A percentile compares a stretch with the other conserved stretches of the same genome.
Conservation (phyloP, 371 early-diverging fungal genomes). For the Zopfochytrium polystomum region DNA sequence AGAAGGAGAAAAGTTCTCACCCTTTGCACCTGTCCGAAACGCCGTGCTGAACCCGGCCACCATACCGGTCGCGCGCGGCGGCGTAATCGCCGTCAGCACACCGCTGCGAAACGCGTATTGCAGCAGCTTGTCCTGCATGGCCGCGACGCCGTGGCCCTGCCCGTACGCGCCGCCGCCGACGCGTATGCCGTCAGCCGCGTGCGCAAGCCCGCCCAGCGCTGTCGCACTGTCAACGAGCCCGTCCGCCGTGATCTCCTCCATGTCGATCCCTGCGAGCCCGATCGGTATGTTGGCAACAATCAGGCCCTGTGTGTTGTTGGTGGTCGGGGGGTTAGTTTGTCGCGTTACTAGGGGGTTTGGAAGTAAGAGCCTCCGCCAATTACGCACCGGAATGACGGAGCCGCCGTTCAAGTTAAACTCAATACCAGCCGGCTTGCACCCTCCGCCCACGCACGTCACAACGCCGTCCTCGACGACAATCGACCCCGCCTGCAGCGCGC, state of each 20-base stretch:
- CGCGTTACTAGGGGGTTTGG: too few species aligned
- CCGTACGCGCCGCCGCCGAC: constrained; percentile 27
- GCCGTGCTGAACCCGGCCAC: constrained; percentile 23
- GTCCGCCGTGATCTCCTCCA: constrained; percentile 29
- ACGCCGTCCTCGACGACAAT: constrained; percentile 36
- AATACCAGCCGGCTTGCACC: constrained; percentile 16
- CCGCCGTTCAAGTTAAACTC: constrained; percentile 31
- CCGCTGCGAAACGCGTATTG: constrained; percentile 22
- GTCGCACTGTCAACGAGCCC: constrained; percentile 13
- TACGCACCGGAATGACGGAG: constrained; percentile 29
- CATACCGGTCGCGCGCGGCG: constrained; percentile 11
- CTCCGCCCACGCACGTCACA: constrained; percentile 35
- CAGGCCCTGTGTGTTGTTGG: constrained; percentile 18
- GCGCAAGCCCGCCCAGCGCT: constrained; percentile 14
- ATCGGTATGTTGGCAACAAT: constrained; percentile 26
- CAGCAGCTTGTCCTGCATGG: too few species aligned
- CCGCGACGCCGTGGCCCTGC: too few species aligned
- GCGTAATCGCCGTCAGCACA: constrained; percentile 21
- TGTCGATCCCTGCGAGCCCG: constrained; percentile 37
- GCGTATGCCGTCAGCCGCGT: constrained; percentile 31
- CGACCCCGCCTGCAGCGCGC: constrained; percentile 5
- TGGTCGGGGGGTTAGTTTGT: too few species aligned
- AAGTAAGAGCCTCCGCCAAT: too few species aligned
- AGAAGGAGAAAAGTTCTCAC: too few species aligned
- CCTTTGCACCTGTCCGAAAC: constrained; percentile 13